phyloP scores from a whole-genome alignment of 192 early-diverging fungal genomes.

The Helicostylum pulchrum region DNA sequence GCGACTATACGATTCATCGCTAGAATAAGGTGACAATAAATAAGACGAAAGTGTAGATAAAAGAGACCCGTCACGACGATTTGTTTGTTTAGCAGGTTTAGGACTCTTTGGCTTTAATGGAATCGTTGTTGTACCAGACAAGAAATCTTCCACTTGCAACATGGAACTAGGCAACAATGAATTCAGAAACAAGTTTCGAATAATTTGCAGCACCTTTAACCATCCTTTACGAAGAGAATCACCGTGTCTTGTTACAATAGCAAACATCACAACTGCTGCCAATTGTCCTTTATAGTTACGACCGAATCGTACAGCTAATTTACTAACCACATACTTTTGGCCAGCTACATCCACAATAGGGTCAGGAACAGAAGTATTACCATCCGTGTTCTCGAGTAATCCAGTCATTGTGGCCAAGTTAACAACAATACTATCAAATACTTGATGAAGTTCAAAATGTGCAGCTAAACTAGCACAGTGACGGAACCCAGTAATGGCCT shows the following conservation, averaged over 20 bases:
- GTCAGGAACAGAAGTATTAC: slow-evolving; percentile 41
- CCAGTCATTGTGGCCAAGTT: slow-evolving; percentile 75
- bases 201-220: slow-evolving; percentile 68
- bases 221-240: slow-evolving; percentile 67
- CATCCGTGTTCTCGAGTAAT: slow-evolving; percentile 41
- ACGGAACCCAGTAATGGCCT: slow-evolving; percentile 77
- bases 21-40: slow-evolving; percentile 62
- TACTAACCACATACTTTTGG: slow-evolving; percentile 53
- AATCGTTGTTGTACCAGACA: slow-evolving; percentile 63
- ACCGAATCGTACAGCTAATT: slow-evolving; percentile 81
- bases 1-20: slow-evolving; percentile 49
- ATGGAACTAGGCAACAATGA: slow-evolving; percentile 63
- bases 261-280: slow-evolving; percentile 85
- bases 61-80: slow-evolving; percentile 58
- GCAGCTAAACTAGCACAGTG: slow-evolving; percentile 70
- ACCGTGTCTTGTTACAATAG: slow-evolving; percentile 63
- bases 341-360: slow-evolving; percentile 46
- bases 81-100: slow-evolving; percentile 33
- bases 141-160: slow-evolving; percentile 72
- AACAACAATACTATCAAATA: slow-evolving; percentile 78
- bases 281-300: slow-evolving; percentile 86
- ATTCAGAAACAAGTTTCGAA: slow-evolving; percentile 80
- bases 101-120: slow-evolving; percentile 52
- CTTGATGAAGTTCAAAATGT: slow-evolving; percentile 66
- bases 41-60: slow-evolving; percentile 77